Percentiles rank a stretch among this genome's conserved stretches.
Evolutionary conservation across 352 stramenopile genomes (phyloP).

Genomic region (Phytophthora palmivora): DNA sequence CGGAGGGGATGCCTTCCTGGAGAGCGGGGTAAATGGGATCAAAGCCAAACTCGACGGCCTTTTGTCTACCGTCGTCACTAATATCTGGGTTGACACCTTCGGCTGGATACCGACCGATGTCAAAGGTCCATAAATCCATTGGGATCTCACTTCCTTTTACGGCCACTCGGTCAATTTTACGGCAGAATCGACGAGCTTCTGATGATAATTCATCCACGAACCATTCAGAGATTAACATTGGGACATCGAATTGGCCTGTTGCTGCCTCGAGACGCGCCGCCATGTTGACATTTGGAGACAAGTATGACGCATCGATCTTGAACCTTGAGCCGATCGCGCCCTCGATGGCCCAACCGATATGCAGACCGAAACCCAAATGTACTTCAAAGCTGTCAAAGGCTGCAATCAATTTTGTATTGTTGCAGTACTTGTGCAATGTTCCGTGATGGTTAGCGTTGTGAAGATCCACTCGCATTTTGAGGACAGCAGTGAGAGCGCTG

Average conservation of each 20-base stretch:
- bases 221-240: conserved; percentile 95
- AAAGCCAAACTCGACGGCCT: conserved; percentile 81
- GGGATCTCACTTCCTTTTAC: conserved; percentile 97
- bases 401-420: conserved; percentile 78
- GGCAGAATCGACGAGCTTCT: conserved; percentile 84
- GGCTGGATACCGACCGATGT: conserved; percentile 86
- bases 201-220: conserved; percentile 94
- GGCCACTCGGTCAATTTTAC: conserved; percentile 96
- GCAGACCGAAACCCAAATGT: conserved; percentile 96
- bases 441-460: conserved; percentile 93
- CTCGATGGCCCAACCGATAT: conserved; percentile 99
- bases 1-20: conserved; percentile 78
- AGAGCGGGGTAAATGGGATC: conserved; percentile 79
- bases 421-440: conserved; percentile 84
- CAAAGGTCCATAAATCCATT: conserved; percentile 95
- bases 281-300: conserved; percentile 99
- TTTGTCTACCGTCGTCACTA: conserved; percentile 68
- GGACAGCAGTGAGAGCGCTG: conserved; percentile 94
- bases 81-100: conserved; percentile 64
- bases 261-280: conserved; percentile 95
- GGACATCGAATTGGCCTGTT: conserved; percentile 95
- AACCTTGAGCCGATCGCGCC: conserved; percentile 97
- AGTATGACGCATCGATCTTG: conserved; percentile 99
- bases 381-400: conserved; percentile 94
- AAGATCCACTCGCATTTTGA: conserved; percentile 97